phyloP scores from a whole-genome alignment of 371 early-diverging fungal species.

The Mucor indicus region DNA sequence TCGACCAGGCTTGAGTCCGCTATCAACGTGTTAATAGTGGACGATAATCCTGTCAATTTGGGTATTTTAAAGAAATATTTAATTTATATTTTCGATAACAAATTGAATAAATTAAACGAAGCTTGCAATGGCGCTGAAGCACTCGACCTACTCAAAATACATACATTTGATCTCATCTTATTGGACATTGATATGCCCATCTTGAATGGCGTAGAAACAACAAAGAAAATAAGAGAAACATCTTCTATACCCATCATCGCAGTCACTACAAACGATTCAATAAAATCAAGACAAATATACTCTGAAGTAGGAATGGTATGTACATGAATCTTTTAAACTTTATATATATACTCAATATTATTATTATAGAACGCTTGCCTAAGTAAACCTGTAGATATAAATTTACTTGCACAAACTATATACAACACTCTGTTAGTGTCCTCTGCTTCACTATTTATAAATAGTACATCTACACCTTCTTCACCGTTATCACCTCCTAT shows the following conservation, averaged over 20 bases:
- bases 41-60: conserved; percentile 57
- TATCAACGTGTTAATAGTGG: conserved; percentile 55
- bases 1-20: too few relatives aligned
- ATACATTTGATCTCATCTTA: conserved; percentile 47
- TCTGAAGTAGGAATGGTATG: conserved; percentile 28
- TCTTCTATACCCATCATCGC: conserved; percentile 64
- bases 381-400: conserved; percentile 13
- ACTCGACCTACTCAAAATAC: conserved; percentile 32
- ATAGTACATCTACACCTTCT: too few relatives aligned
- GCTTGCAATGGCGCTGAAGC: conserved; percentile 40
- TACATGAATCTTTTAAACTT: neutral
- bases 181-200: conserved; percentile 63
- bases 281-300: conserved; percentile 20
- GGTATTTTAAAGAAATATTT: conserved; percentile 49
- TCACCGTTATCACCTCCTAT: too few relatives aligned
- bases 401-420: conserved; percentile 7
- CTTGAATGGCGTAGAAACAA: conserved; percentile 50
- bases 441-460: neutral
- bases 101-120: conserved; percentile 31
- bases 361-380: conserved; percentile 19
- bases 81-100: conserved; percentile 31
- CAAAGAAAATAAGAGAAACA: conserved; percentile 29
- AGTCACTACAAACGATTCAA: conserved; percentile 57
- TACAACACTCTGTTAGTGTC: neutral
- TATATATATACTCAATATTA: neutral